A percentile compares a stretch with the other conserved stretches of the same genome.
Conservation (phyloP, 768 basidiomycete genomes). For the Tephrocybe sp. region DNA sequence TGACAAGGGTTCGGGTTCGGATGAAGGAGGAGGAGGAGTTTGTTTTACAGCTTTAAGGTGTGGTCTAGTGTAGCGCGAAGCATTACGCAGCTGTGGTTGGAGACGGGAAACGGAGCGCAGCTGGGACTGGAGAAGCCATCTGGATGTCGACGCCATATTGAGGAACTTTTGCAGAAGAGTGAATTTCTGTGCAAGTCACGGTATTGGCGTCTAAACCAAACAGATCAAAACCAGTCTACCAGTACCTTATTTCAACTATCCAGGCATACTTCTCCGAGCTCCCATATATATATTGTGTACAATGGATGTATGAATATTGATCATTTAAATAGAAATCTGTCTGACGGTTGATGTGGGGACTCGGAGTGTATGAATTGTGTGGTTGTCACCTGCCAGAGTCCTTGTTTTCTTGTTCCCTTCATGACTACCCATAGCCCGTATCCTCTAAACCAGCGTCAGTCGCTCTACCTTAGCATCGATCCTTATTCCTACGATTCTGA, state of each 20-base stretch:
- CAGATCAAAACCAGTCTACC: slow-evolving; percentile 4
- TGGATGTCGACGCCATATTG: slow-evolving; percentile 17
- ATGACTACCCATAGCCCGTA: slow-evolving; percentile 31
- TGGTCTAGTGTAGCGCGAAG: too few relatives aligned
- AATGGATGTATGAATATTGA: too few relatives aligned
- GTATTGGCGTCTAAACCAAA: not conserved
- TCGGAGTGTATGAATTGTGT: not conserved
- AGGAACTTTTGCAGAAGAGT: not conserved
- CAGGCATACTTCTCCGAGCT: too few relatives aligned
- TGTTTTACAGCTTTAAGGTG: too few relatives aligned
- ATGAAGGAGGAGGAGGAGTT: not conserved
- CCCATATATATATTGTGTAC: too few relatives aligned
- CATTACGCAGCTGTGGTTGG: not conserved
- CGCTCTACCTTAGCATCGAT: slow-evolving; percentile 37
- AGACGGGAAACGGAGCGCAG: slow-evolving; percentile 13
- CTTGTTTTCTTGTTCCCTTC: not conserved
- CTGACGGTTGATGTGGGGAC: not conserved
- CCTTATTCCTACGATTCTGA: slow-evolving; percentile 29
- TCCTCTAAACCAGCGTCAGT: slow-evolving; percentile 32
- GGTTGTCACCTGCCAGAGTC: slow-evolving; percentile 1
- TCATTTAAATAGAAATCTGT: not conserved
- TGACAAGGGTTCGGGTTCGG: slow-evolving; percentile 38
- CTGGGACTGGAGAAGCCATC: slow-evolving; percentile 9
- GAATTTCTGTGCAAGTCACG: not conserved
- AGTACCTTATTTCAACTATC: too few relatives aligned